Percentiles rank a stretch among this genome's conserved stretches.
These are phyloP conservation scores for Cladosporium cucumerinum DNA, from an alignment of 2,329 filamentous ascomycete species.

Conservation along the genomic window DNA sequence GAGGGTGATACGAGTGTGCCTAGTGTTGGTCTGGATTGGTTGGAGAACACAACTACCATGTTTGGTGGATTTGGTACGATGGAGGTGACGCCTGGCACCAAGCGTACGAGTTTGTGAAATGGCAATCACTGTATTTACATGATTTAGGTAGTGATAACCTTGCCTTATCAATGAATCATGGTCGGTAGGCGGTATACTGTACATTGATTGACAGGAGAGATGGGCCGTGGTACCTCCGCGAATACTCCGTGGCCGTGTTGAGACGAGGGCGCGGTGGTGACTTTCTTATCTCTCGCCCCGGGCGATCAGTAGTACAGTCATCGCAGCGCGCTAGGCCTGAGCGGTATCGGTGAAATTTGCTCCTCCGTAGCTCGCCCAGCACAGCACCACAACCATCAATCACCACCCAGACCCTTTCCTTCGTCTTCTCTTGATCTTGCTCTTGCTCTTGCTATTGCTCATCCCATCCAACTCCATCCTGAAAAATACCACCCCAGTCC, in stretches of 20 bases:
- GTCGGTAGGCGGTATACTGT: not conserved
- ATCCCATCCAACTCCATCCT: not conserved
- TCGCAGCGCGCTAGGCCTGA: not conserved
- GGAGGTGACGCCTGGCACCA: constrained; percentile 2
- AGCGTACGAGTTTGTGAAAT: not conserved
- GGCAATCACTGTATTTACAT: not conserved
- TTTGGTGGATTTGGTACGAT: constrained; percentile 7
- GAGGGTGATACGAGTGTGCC: constrained; percentile 18
- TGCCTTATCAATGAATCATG: not conserved
- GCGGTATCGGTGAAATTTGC: constrained; percentile 12
- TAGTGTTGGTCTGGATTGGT: constrained; percentile 21
- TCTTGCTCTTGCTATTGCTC: too few species aligned
- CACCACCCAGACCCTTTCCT: not conserved
- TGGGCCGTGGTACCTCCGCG: not conserved
- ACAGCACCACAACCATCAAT: not conserved
- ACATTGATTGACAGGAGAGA: not conserved
- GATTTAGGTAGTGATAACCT: not conserved
- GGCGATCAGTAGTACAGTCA: constrained; percentile 7
- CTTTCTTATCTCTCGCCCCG: constrained; percentile 3
- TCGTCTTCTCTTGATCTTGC: not conserved
- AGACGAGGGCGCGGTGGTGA: not conserved
- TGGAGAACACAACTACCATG: constrained; percentile 21
- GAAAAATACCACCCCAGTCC: constrained; percentile 3
- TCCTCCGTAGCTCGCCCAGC: constrained; percentile 4
- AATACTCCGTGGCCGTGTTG: not conserved